Base-by-base conservation (phyloP, 305 asterid species). In the Fraxinus greggii region DNA sequence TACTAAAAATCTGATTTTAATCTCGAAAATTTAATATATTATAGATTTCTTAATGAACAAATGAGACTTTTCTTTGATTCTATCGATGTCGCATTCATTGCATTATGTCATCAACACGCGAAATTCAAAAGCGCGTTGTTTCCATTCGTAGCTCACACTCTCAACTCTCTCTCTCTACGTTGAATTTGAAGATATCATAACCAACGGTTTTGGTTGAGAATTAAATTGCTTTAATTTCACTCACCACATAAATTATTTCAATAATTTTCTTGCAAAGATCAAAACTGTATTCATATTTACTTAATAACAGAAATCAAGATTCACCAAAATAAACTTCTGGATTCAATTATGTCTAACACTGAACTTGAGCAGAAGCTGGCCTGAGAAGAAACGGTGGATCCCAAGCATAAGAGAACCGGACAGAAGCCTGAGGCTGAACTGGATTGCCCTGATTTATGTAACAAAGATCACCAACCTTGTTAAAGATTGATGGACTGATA, bases 401-500 rank as follows among this genome's bases (percentile, higher is more conserved):
- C 85, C 85, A 82, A 35, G 82, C 85, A 70, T 82, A 82, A 51
- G 81, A 82, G 33, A 77, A 77, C 7, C 29, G 73, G 40, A 82
- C 48, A 7, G 85, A 48, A 23, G 29, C 21, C 24, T 82, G 79
- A 8, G 79, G 67, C 21, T 19, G 32, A 36, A 77, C 56, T 3
- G 72, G 59, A 10, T 7, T 13, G 1, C 79, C 75, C 40, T 45
- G 78, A 72, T 78, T 86, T 32, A 85, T 3, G 31, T 17, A 35
- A 31, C 83, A 80, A 33, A 45, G 65, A 7, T 79, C 72, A 42
- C 78, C 86, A 21, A 8, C 7, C 10, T 65, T 77, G 1, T 19
- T 45, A 32, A 72, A 79, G 69, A 77, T 70, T 45, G 74, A 3
- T 77, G 85, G 82, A 78, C 56, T 72, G 15, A 79, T 78, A 1